phyloP scores from a whole-genome alignment of 148 eudicot species.

The Rhododendron ovatum region DNA sequence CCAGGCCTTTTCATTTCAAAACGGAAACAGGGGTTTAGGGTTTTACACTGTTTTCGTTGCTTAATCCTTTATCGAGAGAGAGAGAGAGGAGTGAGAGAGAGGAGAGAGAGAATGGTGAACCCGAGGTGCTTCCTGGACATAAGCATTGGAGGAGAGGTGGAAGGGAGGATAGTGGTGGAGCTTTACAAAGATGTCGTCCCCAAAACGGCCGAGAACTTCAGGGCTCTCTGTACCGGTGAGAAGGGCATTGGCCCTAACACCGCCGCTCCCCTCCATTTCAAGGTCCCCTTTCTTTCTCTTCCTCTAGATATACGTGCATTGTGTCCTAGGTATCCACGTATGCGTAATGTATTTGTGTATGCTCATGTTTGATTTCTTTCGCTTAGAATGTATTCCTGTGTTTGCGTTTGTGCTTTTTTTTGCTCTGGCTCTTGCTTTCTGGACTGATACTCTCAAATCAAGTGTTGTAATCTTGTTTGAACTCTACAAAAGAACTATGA shows the following conservation, averaged over 20 bases:
- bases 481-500: neutral
- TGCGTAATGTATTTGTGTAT: neutral
- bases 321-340: neutral
- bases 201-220: constrained; percentile 74
- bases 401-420: neutral
- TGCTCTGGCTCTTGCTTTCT: neutral
- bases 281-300: neutral
- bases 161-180: constrained; percentile 70
- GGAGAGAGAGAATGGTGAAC: constrained; percentile 26
- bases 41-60: neutral
- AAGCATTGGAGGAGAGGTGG: constrained; percentile 69
- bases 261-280: constrained; percentile 1
- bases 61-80: neutral
- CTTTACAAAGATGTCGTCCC: constrained; percentile 64
- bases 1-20: constrained; percentile 3
- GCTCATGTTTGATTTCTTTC: neutral
- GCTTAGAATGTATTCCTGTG: neutral
- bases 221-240: constrained; percentile 54
- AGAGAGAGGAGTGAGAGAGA: constrained; percentile 2
- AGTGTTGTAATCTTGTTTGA: neutral
- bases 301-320: neutral
- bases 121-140: constrained; percentile 63
- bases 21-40: constrained; percentile 14
- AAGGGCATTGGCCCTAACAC: constrained; percentile 9
- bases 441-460: neutral